A percentile compares a stretch with the other conserved stretches of the same genome.
phyloP scores from a whole-genome alignment of 371 early-diverging fungal genomes.

The Mortierella sp. region DNA sequence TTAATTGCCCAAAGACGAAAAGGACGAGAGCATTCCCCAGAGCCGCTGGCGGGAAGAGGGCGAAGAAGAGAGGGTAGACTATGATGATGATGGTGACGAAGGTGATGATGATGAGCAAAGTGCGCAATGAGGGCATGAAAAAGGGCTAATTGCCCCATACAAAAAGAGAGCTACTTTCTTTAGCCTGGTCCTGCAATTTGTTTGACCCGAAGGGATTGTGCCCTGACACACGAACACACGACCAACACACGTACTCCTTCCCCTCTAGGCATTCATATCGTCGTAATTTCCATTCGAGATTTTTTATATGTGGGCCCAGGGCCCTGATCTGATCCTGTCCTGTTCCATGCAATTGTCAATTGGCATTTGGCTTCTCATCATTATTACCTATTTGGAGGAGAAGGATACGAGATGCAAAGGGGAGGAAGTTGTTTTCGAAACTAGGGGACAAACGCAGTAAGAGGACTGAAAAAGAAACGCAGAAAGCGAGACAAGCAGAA shows the following conservation, averaged over 20 bases:
- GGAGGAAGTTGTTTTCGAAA: too few species aligned
- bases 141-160: conserved; percentile 6
- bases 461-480: not conserved
- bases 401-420: too few species aligned
- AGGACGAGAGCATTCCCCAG: not conserved
- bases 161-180: not conserved
- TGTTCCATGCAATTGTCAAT: too few species aligned
- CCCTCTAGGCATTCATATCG: not conserved
- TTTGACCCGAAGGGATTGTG: not conserved
- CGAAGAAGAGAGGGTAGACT: not conserved
- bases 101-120: not conserved
- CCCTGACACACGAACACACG: not conserved
- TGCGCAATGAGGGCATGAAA: not conserved
- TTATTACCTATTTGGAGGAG: too few species aligned
- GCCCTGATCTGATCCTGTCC: too few species aligned
- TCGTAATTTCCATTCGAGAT: conserved; percentile 5
- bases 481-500: not conserved
- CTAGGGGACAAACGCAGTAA: not conserved
- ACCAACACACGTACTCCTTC: not conserved
- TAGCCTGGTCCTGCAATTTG: not conserved
- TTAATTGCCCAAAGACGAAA: not conserved
- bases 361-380: too few species aligned
- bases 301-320: too few species aligned
- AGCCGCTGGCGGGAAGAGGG: too few species aligned
- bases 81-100: not conserved